Evolutionary conservation across 2,329 filamentous ascomycete genomes (phyloP).

Genomic region (Fusarium pseudograminearum): DNA sequence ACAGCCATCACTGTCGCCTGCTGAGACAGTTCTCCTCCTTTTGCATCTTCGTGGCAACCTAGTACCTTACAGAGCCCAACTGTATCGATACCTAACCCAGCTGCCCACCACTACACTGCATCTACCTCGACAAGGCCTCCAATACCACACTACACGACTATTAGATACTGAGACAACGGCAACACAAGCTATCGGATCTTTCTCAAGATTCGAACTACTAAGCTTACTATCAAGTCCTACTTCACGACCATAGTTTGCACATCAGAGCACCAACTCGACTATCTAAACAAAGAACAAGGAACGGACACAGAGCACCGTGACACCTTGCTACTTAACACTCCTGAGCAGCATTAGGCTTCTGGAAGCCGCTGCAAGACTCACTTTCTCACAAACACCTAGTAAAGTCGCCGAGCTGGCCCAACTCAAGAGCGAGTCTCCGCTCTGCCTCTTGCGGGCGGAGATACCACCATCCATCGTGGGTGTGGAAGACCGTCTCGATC

Average conservation of each 20-base stretch:
- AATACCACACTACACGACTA: constrained; percentile 25
- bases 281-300: constrained; percentile 16
- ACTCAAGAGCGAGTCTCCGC: constrained; percentile 57
- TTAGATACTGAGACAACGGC: constrained; percentile 18
- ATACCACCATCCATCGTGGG: constrained; percentile 50
- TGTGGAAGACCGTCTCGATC: constrained; percentile 47
- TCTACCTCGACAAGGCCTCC: constrained; percentile 34
- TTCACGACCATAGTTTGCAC: constrained; percentile 9
- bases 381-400: constrained; percentile 18
- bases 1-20: constrained; percentile 42
- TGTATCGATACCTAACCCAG: constrained; percentile 47
- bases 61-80: constrained; percentile 42
- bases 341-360: constrained; percentile 38
- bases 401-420: constrained; percentile 56
- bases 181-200: constrained; percentile 12
- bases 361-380: constrained; percentile 33
- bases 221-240: constrained; percentile 4
- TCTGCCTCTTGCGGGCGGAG: constrained; percentile 59
- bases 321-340: constrained; percentile 29
- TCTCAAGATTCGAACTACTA: constrained; percentile 4
- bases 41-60: constrained; percentile 36
- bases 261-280: neutral
- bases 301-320: constrained; percentile 6
- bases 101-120: constrained; percentile 41
- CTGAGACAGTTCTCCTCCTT: constrained; percentile 49